phyloP scores from a whole-genome alignment of 2,329 filamentous ascomycete species.

The Sporothrix euskadiensis region DNA sequence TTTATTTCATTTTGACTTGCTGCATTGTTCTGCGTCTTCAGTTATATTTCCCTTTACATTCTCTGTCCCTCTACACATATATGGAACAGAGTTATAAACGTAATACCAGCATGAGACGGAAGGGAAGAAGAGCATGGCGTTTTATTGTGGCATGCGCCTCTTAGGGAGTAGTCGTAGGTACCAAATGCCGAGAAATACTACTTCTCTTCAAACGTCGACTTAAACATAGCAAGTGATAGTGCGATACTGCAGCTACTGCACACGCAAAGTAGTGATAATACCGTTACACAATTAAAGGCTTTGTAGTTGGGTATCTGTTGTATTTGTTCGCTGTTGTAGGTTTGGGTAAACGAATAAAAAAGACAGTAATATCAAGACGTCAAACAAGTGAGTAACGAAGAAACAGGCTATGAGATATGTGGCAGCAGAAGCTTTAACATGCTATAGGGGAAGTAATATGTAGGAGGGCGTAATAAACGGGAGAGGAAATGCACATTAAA shows the following conservation, averaged over 20 bases:
- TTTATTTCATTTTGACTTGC: neutral
- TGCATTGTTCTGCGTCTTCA: slow-evolving; percentile 8
- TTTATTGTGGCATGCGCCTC: neutral
- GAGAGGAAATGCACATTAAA: neutral
- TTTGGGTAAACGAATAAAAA: neutral
- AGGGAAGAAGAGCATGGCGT: slow-evolving; percentile 22
- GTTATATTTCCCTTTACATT: neutral
- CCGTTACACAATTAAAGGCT: neutral
- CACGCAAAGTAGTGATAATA: too few species aligned
- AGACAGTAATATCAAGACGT: neutral
- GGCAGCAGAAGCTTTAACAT: neutral
- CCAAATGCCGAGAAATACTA: neutral
- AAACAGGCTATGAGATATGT: neutral
- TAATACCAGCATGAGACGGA: slow-evolving; percentile 19
- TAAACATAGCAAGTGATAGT: neutral
- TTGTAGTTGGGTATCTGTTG: slow-evolving; percentile 8
- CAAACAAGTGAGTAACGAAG: neutral
- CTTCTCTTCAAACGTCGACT: neutral
- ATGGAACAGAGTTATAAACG: neutral
- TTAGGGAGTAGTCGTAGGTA: neutral
- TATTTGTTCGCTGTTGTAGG: slow-evolving; percentile 4
- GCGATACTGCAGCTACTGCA: too few species aligned
- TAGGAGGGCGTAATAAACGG: neutral
- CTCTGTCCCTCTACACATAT: neutral
- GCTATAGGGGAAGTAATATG: neutral